Evolutionary conservation across 2,329 filamentous ascomycete species (phyloP), one percentile per base, ranked within the genome.

Genomic region (Sporothrix pseudoabietina): DNA sequence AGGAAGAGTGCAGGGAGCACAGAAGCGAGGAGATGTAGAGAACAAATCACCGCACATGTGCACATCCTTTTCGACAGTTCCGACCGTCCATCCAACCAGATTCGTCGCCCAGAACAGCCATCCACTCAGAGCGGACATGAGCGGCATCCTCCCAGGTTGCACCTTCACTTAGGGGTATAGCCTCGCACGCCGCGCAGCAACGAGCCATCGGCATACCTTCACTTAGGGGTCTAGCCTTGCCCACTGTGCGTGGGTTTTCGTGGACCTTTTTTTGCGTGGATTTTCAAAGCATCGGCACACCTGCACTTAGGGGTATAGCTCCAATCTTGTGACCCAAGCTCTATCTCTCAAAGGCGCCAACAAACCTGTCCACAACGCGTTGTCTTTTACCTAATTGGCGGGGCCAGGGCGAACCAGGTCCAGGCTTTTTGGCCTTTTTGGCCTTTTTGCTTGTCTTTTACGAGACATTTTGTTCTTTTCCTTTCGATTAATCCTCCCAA

Each of bases 161-260:
- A 74, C 57, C 72, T 74, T 74, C 72, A 75, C 74, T 71, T 71
- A 71, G 69, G 69, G 69, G 69, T 73, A 32, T 74, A 74, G 73
- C 66, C 69, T 59, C 69, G 57, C 65, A 66, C 73, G 73, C 66
- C 69, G 47, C 69, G 57, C 65, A 66, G 54, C 47, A n/a, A 35
- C 35, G 35, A 35, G 19, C 16, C 6, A 16, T 59, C 52, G 74
- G 73, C 61, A 61, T 71, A 73, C 73, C 72, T 76, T 74, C 75
- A 76, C 74, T 77, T 77, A 77, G 76, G 75, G 75, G 75, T 69
- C 73, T 75, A 75, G 75, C 72, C 63, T 71, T 70, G 71, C 68
- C 49, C 44, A 44, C 57, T 55, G 22, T 57, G 44, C 19, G 32
- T 41, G 30, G 52, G 35, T 35, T 35, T 35, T 35, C 59, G 59